Base-by-base conservation (phyloP, 139 green algal genomes). In the Closterium sp. region DNA sequence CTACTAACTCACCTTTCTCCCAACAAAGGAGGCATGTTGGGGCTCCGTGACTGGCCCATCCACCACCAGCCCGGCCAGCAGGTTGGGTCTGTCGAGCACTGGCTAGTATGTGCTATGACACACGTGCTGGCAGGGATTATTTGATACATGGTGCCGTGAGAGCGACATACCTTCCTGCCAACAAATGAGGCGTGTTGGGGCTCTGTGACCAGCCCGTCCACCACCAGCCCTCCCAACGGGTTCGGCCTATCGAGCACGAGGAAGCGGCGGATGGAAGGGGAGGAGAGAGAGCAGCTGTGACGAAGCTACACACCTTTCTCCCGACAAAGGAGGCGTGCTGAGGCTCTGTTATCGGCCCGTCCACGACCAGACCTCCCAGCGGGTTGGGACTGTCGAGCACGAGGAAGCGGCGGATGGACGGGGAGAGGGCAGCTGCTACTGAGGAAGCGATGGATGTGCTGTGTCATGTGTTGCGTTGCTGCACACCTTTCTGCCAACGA, bases 321-420 rank as follows among this genome's bases (percentile, higher is more conserved):
- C 95, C 95, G 19, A 96, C 95, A 34, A 96, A 94, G 9, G 79
- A 96, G 5, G 86, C 87, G 91, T 92, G 86, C 4, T 88, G 42
- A 22, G 34, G 19, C 85, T 89, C 84, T 19, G 95, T 34, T 42
- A 95, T 28, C 9, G 95, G 95, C 24, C 95, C 95, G 1, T 95
- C 93, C 29, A 95, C 86, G 4, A 93, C 32, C 21, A 89, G 0
- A 2, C 95, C 95, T 5, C 95, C 95, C 0, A 96, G 29, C 5
- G 95, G 95, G 88, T 96, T 96, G 0, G 95, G 95, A 3, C 95
- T 88, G 85, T 96, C 95, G 34, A 94, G 62, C 3, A 96, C 95
- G 24, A 96, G 89, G 19, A 96, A 70, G 27, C 38, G 38, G 2
- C 93, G 42, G 28, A 62, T 11, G 11, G 42, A 24, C 3, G 86